phyloP scores from a whole-genome alignment of 2,329 filamentous ascomycete species.

The Sporothrix pallida region DNA sequence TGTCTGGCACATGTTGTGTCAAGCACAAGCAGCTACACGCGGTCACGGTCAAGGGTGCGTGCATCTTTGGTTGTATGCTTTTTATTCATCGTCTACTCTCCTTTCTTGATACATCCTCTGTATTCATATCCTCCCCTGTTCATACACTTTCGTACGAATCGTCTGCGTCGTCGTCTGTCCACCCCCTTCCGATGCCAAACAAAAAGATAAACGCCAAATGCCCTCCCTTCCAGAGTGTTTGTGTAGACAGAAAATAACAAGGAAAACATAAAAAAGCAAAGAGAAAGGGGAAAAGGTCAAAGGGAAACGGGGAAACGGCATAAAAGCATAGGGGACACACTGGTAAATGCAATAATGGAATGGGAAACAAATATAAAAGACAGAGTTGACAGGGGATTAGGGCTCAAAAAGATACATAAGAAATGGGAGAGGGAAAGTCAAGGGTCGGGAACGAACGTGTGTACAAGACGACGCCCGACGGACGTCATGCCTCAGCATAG shows the following conservation, averaged over 20 bases:
- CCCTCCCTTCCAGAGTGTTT: background rate
- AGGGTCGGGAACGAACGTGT: background rate
- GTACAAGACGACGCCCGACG: background rate
- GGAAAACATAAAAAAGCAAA: background rate
- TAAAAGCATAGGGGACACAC: background rate
- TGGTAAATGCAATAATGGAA: background rate
- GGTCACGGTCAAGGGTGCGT: background rate
- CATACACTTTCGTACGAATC: background rate
- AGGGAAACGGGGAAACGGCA: background rate
- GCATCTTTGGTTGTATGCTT: background rate
- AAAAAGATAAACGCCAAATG: conserved; percentile 14
- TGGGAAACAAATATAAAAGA: background rate
- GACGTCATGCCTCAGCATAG: background rate
- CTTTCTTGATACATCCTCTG: background rate
- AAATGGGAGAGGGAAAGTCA: background rate
- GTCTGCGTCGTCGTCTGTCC: background rate
- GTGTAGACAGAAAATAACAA: background rate
- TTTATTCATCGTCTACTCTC: conserved; percentile 8
- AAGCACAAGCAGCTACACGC: background rate
- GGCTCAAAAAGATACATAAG: conserved; percentile 20
- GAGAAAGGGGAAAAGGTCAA: background rate
- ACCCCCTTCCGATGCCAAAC: conserved; percentile 1
- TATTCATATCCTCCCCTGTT: background rate
- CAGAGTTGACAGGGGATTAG: background rate
- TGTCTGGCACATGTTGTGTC: conserved; percentile 25